These are phyloP conservation scores for Phascolomyces articulosus DNA, from an alignment of 371 early-diverging fungal genomes.

Conservation along the genomic window DNA sequence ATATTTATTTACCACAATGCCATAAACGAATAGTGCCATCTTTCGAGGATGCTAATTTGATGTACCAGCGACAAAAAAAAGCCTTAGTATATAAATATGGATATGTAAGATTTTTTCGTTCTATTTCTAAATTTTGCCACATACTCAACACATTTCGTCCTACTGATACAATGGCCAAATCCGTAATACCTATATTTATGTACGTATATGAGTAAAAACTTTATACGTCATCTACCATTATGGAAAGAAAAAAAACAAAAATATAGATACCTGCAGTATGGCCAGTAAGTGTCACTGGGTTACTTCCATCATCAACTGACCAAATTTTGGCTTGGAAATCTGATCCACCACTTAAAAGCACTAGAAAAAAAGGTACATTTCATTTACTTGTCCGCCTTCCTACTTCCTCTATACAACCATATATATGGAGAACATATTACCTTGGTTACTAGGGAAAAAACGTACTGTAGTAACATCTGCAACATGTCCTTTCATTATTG, in stretches of 20 bases:
- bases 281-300: slow-evolving; percentile 74
- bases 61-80: too few species aligned
- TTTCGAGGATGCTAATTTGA: slow-evolving; percentile 58
- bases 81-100: too few species aligned
- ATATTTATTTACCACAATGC: slow-evolving; percentile 59
- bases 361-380: slow-evolving; percentile 18
- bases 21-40: slow-evolving; percentile 61
- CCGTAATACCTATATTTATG: slow-evolving; percentile 57
- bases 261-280: slow-evolving; percentile 58
- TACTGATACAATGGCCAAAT: slow-evolving; percentile 56
- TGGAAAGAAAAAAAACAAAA: too few species aligned
- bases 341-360: slow-evolving; percentile 68
- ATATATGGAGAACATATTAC: too few species aligned
- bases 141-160: slow-evolving; percentile 64
- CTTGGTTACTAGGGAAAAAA: slow-evolving; percentile 81
- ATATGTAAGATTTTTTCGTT: too few species aligned
- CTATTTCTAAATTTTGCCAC: slow-evolving; percentile 14
- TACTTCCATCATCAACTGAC: slow-evolving; percentile 75
- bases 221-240: too few species aligned
- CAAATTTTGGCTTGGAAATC: slow-evolving; percentile 75
- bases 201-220: neutral
- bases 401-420: too few species aligned
- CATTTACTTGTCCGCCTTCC: too few species aligned
- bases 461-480: slow-evolving; percentile 67
- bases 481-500: slow-evolving; percentile 64